Evolutionary conservation across 768 basidiomycete genomes (phyloP).

Genomic region (Holtermannia corniformis): DNA sequence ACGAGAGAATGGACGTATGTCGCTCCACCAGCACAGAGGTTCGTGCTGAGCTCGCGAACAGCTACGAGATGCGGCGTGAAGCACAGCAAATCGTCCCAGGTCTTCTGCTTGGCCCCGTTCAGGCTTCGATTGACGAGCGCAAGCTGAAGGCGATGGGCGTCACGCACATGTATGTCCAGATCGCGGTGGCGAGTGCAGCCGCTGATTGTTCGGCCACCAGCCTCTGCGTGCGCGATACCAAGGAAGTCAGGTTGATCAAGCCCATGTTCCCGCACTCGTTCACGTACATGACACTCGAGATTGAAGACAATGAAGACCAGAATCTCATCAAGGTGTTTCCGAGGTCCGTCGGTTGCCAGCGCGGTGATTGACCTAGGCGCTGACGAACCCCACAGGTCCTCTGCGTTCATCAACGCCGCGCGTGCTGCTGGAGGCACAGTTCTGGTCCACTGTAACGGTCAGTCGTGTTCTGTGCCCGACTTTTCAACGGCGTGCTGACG

Average conservation of each 20-base stretch:
- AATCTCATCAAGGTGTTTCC: slow-evolving; percentile 39
- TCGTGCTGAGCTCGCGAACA: slow-evolving; percentile 11
- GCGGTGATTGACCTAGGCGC: neutral
- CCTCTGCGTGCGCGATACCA: slow-evolving; percentile 36
- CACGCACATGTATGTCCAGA: slow-evolving; percentile 37
- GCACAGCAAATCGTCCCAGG: slow-evolving; percentile 37
- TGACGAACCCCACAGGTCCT: slow-evolving; percentile 3
- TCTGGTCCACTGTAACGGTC: slow-evolving; percentile 40
- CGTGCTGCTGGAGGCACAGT: slow-evolving; percentile 30
- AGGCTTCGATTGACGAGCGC: slow-evolving; percentile 23
- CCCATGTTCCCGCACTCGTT: slow-evolving; percentile 37
- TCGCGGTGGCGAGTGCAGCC: neutral
- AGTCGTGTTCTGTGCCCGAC: slow-evolving; percentile 1
- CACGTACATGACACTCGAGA: slow-evolving; percentile 38
- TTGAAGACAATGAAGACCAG: slow-evolving; percentile 40
- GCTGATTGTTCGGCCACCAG: slow-evolving; percentile 10
- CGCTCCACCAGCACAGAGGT: no score
- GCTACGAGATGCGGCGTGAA: slow-evolving; percentile 42
- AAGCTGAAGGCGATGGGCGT: slow-evolving; percentile 30
- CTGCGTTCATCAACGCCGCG: slow-evolving; percentile 34
- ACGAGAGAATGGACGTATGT: no score
- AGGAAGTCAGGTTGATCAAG: slow-evolving; percentile 34
- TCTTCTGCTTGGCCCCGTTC: slow-evolving; percentile 40
- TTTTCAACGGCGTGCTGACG: neutral
- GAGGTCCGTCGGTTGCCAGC: slow-evolving; percentile 4